Conservation (phyloP, 208 protist genomes). For the Phytomonas sp. region DNA sequence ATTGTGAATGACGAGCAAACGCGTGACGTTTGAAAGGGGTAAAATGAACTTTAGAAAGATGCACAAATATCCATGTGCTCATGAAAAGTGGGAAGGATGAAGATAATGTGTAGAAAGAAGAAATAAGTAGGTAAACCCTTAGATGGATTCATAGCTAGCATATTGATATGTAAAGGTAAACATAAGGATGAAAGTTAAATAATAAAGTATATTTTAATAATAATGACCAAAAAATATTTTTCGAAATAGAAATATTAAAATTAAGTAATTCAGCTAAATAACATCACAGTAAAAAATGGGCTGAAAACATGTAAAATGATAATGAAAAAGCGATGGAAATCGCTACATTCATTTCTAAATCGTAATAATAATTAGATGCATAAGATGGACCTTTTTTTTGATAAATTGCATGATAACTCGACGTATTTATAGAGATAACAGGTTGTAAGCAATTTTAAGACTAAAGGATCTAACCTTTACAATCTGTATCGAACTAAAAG, state of each 20-base stretch:
- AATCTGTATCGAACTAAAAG: neutral
- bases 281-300: conserved; percentile 1
- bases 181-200: conserved; percentile 15
- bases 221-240: neutral
- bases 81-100: conserved; percentile 13
- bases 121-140: conserved; percentile 8
- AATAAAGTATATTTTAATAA: conserved; percentile 10
- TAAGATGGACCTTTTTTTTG: neutral
- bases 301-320: conserved; percentile 4
- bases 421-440: conserved; percentile 11
- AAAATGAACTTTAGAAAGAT: neutral
- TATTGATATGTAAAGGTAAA: conserved; percentile 14
- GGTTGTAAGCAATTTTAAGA: conserved; percentile 11
- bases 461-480: neutral
- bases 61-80: neutral
- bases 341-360: conserved; percentile 11
- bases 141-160: conserved; percentile 3
- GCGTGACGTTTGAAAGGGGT: neutral
- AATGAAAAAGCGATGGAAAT: conserved; percentile 14
- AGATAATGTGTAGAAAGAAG: conserved; percentile 4
- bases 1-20: neutral
- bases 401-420: conserved; percentile 8
- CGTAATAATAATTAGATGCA: conserved; percentile 8
- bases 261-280: conserved; percentile 11
- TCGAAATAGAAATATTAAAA: neutral